These are phyloP conservation scores for Tetrahymena elliotti DNA, from an alignment of 73 alveolate genomes.

Conservation along the genomic window DNA sequence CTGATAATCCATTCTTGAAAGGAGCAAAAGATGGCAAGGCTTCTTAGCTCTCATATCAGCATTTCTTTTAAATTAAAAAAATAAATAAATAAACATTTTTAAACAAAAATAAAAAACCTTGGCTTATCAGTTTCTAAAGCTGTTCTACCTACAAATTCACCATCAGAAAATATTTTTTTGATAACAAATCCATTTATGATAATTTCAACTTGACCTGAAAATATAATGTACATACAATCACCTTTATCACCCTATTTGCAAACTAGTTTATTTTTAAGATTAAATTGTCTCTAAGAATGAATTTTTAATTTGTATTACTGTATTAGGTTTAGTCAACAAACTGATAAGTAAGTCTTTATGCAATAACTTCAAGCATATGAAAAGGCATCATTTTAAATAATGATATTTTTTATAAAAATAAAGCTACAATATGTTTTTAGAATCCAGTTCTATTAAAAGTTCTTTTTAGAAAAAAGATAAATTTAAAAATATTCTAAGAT, in stretches of 20 bases:
- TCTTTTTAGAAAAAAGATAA: neutral
- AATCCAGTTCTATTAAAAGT: conserved; percentile 26
- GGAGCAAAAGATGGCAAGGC: neutral
- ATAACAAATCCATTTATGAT: conserved; percentile 4
- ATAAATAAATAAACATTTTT: neutral
- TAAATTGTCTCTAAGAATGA: neutral
- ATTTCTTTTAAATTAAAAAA: neutral
- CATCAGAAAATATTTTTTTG: conserved; percentile 4
- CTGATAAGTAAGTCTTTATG: conserved; percentile 5
- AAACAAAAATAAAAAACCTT: conserved; percentile 1
- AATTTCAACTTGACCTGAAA: conserved; percentile 28
- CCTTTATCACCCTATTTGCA: conserved; percentile 37
- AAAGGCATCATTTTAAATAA: conserved; percentile 38
- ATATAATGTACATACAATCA: conserved; percentile 39
- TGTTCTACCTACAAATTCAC: conserved; percentile 38
- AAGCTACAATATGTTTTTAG: conserved; percentile 24
- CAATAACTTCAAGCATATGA: conserved; percentile 27
- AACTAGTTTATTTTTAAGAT: neutral
- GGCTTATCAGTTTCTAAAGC: conserved; percentile 43
- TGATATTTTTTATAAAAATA: conserved; percentile 19
- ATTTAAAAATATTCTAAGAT: neutral
- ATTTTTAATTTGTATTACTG: neutral
- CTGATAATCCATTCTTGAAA: conserved; percentile 29
- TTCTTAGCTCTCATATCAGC: neutral
- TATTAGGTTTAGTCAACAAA: neutral